Evolutionary conservation across 1,284 basidiomycete genomes (phyloP).

Genomic region (Sparassis latifolia): DNA sequence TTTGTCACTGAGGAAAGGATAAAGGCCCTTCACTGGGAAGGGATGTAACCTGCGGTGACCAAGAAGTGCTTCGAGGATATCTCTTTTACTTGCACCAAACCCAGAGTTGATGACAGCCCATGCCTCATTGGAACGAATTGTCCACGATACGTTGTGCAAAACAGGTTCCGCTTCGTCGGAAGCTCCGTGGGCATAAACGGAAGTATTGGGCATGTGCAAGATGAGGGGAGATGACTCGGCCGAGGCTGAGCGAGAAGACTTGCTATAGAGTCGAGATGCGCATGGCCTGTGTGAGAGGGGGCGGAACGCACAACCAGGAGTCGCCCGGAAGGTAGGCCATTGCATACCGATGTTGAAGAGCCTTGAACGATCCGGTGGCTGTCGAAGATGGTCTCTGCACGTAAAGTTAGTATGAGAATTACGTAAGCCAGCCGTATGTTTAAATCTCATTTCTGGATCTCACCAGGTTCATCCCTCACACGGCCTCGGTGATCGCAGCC

Average conservation of each 20-base stretch:
- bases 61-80: conserved; percentile 40
- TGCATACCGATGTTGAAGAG: no score
- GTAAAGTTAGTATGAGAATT: no score
- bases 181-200: conserved; percentile 22
- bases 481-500: no score
- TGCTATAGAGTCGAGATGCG: background rate
- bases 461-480: no score
- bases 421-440: no score
- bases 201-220: conserved; percentile 21
- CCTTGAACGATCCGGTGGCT: no score
- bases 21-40: conserved; percentile 55
- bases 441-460: no score
- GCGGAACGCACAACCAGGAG: background rate
- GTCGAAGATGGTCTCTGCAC: no score
- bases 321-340: no score
- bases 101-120: conserved; percentile 23
- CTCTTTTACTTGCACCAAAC: conserved; percentile 17
- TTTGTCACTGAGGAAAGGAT: conserved; percentile 52
- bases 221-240: conserved; percentile 8
- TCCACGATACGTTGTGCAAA: conserved; percentile 21
- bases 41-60: conserved; percentile 66
- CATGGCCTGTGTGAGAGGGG: background rate
- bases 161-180: conserved; percentile 12
- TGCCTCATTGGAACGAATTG: conserved; percentile 18
- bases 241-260: background rate